phyloP scores from a whole-genome alignment of 805 yeast genomes.

The Candida boidinii region DNA sequence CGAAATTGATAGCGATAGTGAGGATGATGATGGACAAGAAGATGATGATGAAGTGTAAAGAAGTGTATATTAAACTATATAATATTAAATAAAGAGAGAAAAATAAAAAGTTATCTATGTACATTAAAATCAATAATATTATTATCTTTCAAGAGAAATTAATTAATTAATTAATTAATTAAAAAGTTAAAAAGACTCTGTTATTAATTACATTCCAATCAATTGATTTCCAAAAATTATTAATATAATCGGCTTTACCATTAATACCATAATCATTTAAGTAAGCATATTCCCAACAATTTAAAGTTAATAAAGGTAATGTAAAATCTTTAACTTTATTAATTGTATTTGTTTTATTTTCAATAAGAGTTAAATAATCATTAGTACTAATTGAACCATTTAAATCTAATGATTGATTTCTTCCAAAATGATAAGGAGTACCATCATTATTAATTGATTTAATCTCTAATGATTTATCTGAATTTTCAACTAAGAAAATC shows the following conservation, averaged over 20 bases:
- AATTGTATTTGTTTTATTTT: slow-evolving; percentile 22
- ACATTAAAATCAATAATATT: no score
- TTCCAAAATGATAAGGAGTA: slow-evolving; percentile 62
- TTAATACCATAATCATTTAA: slow-evolving; percentile 73
- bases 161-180: no score
- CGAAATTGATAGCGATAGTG: no score
- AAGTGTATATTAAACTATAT: no score
- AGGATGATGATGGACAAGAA: no score
- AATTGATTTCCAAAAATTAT: slow-evolving; percentile 67
- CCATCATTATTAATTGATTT: slow-evolving; percentile 63
- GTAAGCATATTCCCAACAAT: slow-evolving; percentile 88
- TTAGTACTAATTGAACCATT: slow-evolving; percentile 59
- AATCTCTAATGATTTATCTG: slow-evolving; percentile 48
- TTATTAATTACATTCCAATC: slow-evolving; percentile 74
- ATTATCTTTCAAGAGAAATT: no score
- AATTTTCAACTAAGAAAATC: slow-evolving; percentile 62
- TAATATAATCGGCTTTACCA: slow-evolving; percentile 68
- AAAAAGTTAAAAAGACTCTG: slow-evolving; percentile 18
- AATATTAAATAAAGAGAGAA: no score
- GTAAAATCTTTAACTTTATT: slow-evolving; percentile 38
- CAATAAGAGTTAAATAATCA: slow-evolving; percentile 39
- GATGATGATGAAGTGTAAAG: slow-evolving; percentile 3
- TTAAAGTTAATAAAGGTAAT: slow-evolving; percentile 69
- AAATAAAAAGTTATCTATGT: slow-evolving; percentile 4
- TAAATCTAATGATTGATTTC: slow-evolving; percentile 67